Percentiles rank a stretch among this genome's conserved stretches.
phyloP scores from a whole-genome alignment of 306 rosid species.

The Gynostemma pentaphyllum region DNA sequence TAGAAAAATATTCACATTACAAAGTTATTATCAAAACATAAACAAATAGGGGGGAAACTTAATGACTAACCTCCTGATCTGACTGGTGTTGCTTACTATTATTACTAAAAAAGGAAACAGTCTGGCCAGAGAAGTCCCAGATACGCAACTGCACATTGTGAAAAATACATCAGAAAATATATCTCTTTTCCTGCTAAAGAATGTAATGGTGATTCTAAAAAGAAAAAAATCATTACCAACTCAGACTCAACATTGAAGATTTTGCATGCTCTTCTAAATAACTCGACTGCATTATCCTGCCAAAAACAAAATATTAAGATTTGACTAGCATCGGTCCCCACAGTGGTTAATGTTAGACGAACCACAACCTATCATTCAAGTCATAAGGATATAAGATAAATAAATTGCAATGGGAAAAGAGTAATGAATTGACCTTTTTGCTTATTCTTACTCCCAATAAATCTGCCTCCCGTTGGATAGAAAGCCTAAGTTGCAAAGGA shows the following conservation, averaged over 20 bases:
- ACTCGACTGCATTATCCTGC: constrained; percentile 77
- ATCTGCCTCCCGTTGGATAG: constrained; percentile 54
- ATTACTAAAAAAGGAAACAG: constrained; percentile 33
- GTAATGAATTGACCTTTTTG: constrained; percentile 55
- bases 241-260: constrained; percentile 75
- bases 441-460: constrained; percentile 78
- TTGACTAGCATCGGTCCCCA: constrained; percentile 1
- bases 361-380: neutral
- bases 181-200: constrained; percentile 2
- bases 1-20: neutral
- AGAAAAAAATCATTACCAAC: constrained; percentile 46
- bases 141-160: constrained; percentile 60
- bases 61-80: constrained; percentile 62
- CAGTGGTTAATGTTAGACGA: neutral
- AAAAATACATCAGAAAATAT: constrained; percentile 17
- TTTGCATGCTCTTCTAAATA: constrained; percentile 83
- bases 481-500: constrained; percentile 88
- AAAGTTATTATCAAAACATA: neutral
- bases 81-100: constrained; percentile 53
- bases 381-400: constrained; percentile 2
- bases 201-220: neutral
- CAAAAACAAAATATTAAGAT: constrained; percentile 13
- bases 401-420: neutral
- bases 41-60: neutral
- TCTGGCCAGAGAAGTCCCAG: constrained; percentile 91